These are phyloP conservation scores for Deakozyma indianensis DNA, from an alignment of 805 yeast species.

Conservation along the genomic window DNA sequence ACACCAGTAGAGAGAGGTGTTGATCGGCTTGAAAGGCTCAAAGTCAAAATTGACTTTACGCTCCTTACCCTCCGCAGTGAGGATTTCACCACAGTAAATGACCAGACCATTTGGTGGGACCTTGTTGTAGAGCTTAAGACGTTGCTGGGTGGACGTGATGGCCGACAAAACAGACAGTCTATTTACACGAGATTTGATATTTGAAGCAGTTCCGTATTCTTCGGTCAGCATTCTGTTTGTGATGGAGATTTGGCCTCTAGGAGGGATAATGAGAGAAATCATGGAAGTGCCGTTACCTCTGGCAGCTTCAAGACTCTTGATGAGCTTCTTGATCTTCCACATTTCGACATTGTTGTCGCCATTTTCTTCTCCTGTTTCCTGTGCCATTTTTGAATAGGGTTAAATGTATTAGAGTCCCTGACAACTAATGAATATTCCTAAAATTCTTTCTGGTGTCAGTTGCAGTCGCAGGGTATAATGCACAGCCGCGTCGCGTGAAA, in stretches of 20 bases:
- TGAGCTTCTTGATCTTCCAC: conserved; percentile 95
- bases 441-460: not conserved
- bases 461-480: too few species aligned
- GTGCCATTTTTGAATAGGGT: not conserved
- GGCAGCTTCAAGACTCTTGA: conserved; percentile 76
- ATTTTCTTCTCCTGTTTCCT: conserved; percentile 37
- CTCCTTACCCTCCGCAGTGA: conserved; percentile 95
- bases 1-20: conserved; percentile 90
- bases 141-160: conserved; percentile 95
- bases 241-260: conserved; percentile 83
- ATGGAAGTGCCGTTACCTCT: conserved; percentile 99
- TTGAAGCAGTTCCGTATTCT: conserved; percentile 97
- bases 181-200: conserved; percentile 95
- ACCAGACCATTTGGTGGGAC: conserved; percentile 95
- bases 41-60: conserved; percentile 93
- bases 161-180: conserved; percentile 91
- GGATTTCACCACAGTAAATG: conserved; percentile 94
- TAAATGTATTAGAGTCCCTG: too few species aligned
- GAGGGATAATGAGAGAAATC: conserved; percentile 94
- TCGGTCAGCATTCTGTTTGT: conserved; percentile 86
- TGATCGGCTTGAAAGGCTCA: conserved; percentile 98
- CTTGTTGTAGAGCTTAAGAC: conserved; percentile 72
- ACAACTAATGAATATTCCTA: too few species aligned
- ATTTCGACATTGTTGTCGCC: conserved; percentile 96
- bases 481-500: too few species aligned